Evolutionary conservation across 2,329 filamentous ascomycete species (phyloP).

Genomic region (Emmonsiellopsis sp.): DNA sequence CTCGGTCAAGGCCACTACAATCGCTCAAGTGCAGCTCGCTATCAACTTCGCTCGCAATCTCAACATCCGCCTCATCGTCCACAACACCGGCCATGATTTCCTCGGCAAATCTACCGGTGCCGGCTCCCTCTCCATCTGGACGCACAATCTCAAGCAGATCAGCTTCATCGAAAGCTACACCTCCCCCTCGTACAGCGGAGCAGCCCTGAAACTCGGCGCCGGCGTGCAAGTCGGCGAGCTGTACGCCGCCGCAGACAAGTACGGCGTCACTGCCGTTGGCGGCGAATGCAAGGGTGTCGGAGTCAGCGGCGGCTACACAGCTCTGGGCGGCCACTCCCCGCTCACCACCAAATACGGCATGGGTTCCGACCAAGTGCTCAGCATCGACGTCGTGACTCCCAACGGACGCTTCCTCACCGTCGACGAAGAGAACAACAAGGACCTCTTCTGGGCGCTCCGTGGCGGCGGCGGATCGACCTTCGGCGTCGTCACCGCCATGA

Average conservation of each 20-base stretch:
- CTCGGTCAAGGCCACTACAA: slow-evolving; percentile 24
- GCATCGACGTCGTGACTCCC: slow-evolving; percentile 40
- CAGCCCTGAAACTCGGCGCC: slow-evolving; percentile 47
- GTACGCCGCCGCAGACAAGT: slow-evolving; percentile 41
- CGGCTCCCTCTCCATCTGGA: slow-evolving; percentile 34
- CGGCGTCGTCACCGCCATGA: slow-evolving; percentile 46
- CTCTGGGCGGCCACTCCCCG: slow-evolving; percentile 48
- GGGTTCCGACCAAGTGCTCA: slow-evolving; percentile 42
- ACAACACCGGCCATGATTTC: slow-evolving; percentile 34
- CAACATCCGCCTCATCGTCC: slow-evolving; percentile 43
- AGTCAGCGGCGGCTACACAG: slow-evolving; percentile 38
- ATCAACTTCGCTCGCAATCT: slow-evolving; percentile 36
- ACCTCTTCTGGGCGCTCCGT: slow-evolving; percentile 43
- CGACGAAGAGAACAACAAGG: slow-evolving; percentile 30
- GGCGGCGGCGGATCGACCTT: slow-evolving; percentile 43
- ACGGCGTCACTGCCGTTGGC: slow-evolving; percentile 43
- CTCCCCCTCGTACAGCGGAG: slow-evolving; percentile 31
- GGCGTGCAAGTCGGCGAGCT: slow-evolving; percentile 47
- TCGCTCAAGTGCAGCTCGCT: slow-evolving; percentile 17
- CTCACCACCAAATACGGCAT: slow-evolving; percentile 44
- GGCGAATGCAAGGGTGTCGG: slow-evolving; percentile 47
- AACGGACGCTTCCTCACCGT: slow-evolving; percentile 38
- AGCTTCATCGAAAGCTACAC: slow-evolving; percentile 22
- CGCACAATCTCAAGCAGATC: slow-evolving; percentile 23
- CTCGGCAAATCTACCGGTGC: slow-evolving; percentile 51